A percentile compares a stretch with the other conserved stretches of the same genome.
These are phyloP conservation scores for Pythium aristosporum DNA, from an alignment of 352 stramenopile species.

Conservation along the genomic window DNA sequence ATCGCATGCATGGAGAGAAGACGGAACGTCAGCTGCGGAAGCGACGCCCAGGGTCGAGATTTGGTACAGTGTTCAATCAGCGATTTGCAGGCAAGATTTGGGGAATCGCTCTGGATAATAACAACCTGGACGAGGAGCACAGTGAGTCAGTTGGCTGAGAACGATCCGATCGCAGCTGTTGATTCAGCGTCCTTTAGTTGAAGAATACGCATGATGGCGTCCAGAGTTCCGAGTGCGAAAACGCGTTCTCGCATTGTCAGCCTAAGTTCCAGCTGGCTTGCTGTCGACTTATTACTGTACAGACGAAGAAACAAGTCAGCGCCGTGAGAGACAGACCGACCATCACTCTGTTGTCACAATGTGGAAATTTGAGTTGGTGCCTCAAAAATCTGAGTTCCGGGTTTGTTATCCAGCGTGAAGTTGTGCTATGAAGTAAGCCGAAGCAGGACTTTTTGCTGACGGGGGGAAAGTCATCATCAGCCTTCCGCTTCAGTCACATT, in stretches of 20 bases:
- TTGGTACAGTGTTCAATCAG: too few species aligned
- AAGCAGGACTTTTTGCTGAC: not conserved
- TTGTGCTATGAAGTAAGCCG: constrained; percentile 18
- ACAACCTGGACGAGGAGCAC: not conserved
- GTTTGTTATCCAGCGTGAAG: constrained; percentile 7
- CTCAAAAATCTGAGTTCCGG: constrained; percentile 7
- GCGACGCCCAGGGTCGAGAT: too few species aligned
- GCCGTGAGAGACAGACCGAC: constrained; percentile 10
- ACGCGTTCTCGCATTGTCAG: not conserved
- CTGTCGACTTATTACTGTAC: not conserved
- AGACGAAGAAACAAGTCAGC: not conserved
- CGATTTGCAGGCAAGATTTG: too few species aligned
- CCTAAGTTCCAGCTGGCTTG: not conserved
- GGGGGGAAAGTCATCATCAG: not conserved
- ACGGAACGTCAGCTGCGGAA: too few species aligned
- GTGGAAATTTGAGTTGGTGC: not conserved
- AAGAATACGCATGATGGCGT: not conserved
- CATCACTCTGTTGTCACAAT: constrained; percentile 21
- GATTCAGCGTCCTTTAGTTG: not conserved
- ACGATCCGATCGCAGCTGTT: not conserved
- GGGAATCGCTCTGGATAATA: not conserved
- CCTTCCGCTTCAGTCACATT: not conserved
- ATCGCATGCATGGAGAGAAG: too few species aligned
- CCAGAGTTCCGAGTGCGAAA: not conserved
- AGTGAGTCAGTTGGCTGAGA: not conserved